Evolutionary conservation across 345 rosid genomes (phyloP).

Genomic region (Acer saccharum): DNA sequence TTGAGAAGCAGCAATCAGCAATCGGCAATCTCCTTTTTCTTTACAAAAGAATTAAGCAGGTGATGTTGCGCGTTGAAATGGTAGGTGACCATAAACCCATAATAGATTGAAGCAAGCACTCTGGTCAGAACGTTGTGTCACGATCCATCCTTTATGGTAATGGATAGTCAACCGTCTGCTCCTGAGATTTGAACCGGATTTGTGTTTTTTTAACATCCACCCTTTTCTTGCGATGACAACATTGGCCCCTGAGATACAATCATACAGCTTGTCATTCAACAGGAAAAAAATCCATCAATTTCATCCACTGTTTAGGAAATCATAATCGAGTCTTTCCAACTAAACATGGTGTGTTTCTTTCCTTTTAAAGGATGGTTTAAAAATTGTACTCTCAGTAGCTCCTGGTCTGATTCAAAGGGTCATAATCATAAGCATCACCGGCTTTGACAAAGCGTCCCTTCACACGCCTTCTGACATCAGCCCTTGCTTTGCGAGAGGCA

Average conservation of each 20-base stretch:
- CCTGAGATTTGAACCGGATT: slow-evolving; percentile 11
- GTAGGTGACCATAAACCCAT: slow-evolving; percentile 12
- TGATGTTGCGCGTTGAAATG: background rate
- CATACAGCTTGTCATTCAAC: slow-evolving; percentile 30
- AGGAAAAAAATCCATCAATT: slow-evolving; percentile 24
- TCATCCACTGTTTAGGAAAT: slow-evolving; percentile 27
- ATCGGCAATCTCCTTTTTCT: slow-evolving; percentile 19
- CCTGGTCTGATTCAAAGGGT: slow-evolving; percentile 78
- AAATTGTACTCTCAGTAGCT: slow-evolving; percentile 65
- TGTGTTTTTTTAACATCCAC: slow-evolving; percentile 23
- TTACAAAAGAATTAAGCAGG: slow-evolving; percentile 14
- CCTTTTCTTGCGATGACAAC: slow-evolving; percentile 13
- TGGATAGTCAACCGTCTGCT: slow-evolving; percentile 18
- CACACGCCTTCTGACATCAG: slow-evolving; percentile 93
- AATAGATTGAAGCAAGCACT: background rate
- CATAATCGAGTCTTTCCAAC: slow-evolving; percentile 23
- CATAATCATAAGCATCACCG: slow-evolving; percentile 95
- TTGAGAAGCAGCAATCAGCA: background rate
- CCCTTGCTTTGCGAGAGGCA: slow-evolving; percentile 98
- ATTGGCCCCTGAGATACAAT: slow-evolving; percentile 31
- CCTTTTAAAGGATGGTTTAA: slow-evolving; percentile 34
- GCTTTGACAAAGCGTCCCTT: slow-evolving; percentile 97
- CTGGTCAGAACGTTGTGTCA: slow-evolving; percentile 19
- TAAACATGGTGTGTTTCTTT: slow-evolving; percentile 28
- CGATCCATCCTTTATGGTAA: slow-evolving; percentile 23